Evolutionary conservation across 306 rosid species (phyloP), one percentile per base, ranked within the genome.

Genomic region (Delonix regia): DNA sequence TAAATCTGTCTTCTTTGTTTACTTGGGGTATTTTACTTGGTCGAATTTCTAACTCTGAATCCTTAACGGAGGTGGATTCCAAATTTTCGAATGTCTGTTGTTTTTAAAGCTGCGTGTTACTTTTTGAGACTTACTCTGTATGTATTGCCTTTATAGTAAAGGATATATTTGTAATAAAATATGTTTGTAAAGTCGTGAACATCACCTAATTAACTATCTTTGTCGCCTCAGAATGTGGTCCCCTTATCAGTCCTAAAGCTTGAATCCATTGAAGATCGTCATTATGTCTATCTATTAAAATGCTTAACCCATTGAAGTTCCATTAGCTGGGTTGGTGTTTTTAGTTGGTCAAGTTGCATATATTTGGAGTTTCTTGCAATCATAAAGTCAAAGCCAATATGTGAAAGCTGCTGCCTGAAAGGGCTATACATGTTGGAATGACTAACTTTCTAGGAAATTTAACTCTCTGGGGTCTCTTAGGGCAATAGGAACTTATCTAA

Each of bases 401-500:
- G 42, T 61, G 21, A 13, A 30, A 61, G 44, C 10, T 34, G 12
- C 1, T 42, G 1, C 5, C 66, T 13, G 14, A 33, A 16, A 18
- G 1, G 16, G 45, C 18, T 15, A 6, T 33, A 16, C 25, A 30
- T 62, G 6, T 33, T 34, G 13, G 16, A 13, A 34, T 18, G 12
- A 34, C 45, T 15, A 16, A 62, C n/a, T 33, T 62, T 22, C 14
- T 16, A 33, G 69, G 41, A 3, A 33, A 62, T 14, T 61, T 16
- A 59, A 27, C 39, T 4, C 30, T 36, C 24, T 30, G 30, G 12
- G 15, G 24, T 71, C 42, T 18, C 57, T 49, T 28, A 10, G 44
- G 45, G 6, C 45, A n/a, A 9, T 30, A 48, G 18, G 75, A 70
- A 70, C 60, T 47, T 70, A n/a, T 70, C 39, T 24, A 45, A 68